These are phyloP conservation scores for Russula abietina DNA, from an alignment of 768 basidiomycete species.

Conservation along the genomic window DNA sequence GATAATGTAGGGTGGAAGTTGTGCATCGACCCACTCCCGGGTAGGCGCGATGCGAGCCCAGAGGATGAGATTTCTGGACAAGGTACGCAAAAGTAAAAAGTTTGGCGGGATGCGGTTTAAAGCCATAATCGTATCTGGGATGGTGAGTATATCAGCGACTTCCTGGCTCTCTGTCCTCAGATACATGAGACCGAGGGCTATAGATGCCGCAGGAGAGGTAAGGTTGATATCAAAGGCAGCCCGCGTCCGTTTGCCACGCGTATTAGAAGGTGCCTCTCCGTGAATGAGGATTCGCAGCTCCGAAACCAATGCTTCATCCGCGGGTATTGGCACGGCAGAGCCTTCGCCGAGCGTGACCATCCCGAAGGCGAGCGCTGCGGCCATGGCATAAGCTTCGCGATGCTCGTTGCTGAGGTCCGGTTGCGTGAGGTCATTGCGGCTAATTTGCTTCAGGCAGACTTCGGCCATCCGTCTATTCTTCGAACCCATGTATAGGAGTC, in stretches of 20 bases:
- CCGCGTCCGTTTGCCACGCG: constrained; percentile 35
- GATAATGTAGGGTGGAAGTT: constrained; percentile 64
- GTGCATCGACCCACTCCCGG: constrained; percentile 61
- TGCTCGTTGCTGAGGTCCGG: constrained; percentile 84
- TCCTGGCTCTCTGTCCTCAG: constrained; percentile 78
- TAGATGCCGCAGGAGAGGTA: constrained; percentile 86
- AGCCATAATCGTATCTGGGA: constrained; percentile 74
- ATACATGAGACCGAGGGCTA: constrained; percentile 91
- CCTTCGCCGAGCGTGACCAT: constrained; percentile 96
- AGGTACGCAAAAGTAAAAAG: constrained; percentile 75
- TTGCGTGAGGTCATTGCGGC: constrained; percentile 66
- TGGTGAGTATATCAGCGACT: constrained; percentile 75
- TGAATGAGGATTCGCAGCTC: constrained; percentile 71
- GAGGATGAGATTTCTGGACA: constrained; percentile 75
- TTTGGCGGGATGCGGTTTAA: constrained; percentile 85
- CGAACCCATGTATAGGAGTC: constrained; percentile 84
- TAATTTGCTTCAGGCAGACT: constrained; percentile 80
- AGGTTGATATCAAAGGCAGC: constrained; percentile 76
- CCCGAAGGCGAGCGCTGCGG: constrained; percentile 86
- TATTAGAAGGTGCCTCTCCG: constrained; percentile 50
- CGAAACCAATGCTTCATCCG: constrained; percentile 63
- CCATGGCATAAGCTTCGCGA: constrained; percentile 86
- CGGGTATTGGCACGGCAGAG: constrained; percentile 50
- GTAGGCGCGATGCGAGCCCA: constrained; percentile 75
- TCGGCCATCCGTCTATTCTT: constrained; percentile 90